A percentile compares a stretch with the other conserved stretches of the same genome.
Conservation (phyloP, 176 grass and related monocot genomes). For the Carex myosuroides region DNA sequence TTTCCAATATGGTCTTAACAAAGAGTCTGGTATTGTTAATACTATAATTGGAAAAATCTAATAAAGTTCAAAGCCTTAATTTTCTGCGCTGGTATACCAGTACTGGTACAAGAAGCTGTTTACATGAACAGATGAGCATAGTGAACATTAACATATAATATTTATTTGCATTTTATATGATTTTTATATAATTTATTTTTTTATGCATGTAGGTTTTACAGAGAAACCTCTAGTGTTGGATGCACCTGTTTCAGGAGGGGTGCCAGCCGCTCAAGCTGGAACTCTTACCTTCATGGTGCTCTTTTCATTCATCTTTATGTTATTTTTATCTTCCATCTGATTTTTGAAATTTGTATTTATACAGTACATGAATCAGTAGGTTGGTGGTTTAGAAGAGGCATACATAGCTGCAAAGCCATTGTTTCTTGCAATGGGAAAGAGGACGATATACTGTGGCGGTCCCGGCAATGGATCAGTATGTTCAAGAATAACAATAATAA, state of each 20-base stretch:
- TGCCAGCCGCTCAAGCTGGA: slow-evolving; percentile 84
- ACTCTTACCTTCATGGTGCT: slow-evolving; percentile 92
- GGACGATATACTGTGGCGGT: slow-evolving; percentile 73
- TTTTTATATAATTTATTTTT: slow-evolving; percentile 12
- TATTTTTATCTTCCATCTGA: slow-evolving; percentile 18
- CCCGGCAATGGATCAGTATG: slow-evolving; percentile 85
- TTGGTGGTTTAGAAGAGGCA: slow-evolving; percentile 79
- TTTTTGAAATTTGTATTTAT: not conserved
- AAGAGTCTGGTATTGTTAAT: not conserved
- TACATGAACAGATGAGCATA: not conserved
- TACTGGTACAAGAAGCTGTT: not conserved
- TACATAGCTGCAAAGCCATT: slow-evolving; percentile 78
- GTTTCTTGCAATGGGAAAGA: slow-evolving; percentile 77
- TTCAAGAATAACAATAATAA: slow-evolving; percentile 12
- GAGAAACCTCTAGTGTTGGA: slow-evolving; percentile 65
- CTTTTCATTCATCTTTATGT: slow-evolving; percentile 8
- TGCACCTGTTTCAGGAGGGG: slow-evolving; percentile 92
- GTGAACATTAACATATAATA: not conserved
- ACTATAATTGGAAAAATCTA: not conserved
- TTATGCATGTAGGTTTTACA: slow-evolving; percentile 44
- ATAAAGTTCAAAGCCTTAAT: not conserved
- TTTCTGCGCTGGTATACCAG: not conserved
- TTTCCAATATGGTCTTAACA: not conserved
- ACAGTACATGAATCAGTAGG: slow-evolving; percentile 27
- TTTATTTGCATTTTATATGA: slow-evolving; percentile 6